Evolutionary conservation across 116 monocot genomes (phyloP), one percentile per base, ranked within the genome.

Genomic region (Iris pallida): DNA sequence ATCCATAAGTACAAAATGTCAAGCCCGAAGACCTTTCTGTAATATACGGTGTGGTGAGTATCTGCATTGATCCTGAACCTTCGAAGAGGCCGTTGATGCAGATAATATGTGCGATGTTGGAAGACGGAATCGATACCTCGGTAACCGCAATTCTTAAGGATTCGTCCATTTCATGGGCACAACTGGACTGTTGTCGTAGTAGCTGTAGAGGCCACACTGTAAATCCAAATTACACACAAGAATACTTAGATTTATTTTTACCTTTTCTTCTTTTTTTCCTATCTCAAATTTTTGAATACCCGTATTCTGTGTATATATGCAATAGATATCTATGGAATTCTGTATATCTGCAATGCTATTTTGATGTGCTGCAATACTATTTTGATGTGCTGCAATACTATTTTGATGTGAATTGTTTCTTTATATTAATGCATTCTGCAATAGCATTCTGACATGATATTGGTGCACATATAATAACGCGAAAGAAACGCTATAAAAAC

Each of bases 51-150:
- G 88, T 80, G 12, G 82, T 90, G 41, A 75, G 79, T 59, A 81
- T 90, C 2, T 93, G 88, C 75, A 63, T 87, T 19, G 87, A 90
- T 30, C 78, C 78, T 11, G 83, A 98, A 20, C 82, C 85, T 12
- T 59, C 80, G 0, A 87, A 78, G 85, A 80, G 92, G 59, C 90
- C 97, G 30, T 85, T 92, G 0, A 97, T 87, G 97, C 76, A 83
- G 59, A 78, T 77, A 61, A 74, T 97, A 61, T 64, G 83, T 11
- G 73, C 81, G 13, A 87, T 97, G 79, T 59, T 97, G 70, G 97
- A 92, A 74, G 83, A 73, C 47, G 89, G 89, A 18, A 83, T 97
- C 10, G 87, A 97, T 69, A 82, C 83, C 13, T 87, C 92, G 2
- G 57, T 85, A 4, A 65, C 78, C 9, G 81, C 87, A 4, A 20